Evolutionary conservation across 2,329 filamentous ascomycete species (phyloP).

Genomic region (Immersiporthe knoxdaviesiana): DNA sequence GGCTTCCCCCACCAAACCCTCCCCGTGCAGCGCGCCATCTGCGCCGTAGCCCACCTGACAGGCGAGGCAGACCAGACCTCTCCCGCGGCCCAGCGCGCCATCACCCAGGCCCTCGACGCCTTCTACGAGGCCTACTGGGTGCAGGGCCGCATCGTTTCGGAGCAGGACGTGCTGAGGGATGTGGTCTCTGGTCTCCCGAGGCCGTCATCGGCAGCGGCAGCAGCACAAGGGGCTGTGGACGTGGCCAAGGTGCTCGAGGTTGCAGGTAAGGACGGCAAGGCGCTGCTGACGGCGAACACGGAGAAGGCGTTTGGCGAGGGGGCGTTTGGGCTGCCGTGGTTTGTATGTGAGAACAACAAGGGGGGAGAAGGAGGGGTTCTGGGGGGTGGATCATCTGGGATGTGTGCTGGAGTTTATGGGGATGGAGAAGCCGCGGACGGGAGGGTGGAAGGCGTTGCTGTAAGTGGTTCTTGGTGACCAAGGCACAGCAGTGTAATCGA

Average conservation of each 20-base stretch:
- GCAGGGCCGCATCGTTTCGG: constrained; percentile 35
- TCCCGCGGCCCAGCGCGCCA: constrained; percentile 16
- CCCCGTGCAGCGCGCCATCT: constrained; percentile 41
- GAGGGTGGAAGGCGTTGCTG: constrained; percentile 41
- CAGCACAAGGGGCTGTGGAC: too few relatives aligned
- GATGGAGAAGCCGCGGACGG: constrained; percentile 34
- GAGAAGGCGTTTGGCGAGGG: constrained; percentile 41
- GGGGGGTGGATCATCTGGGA: constrained; percentile 45
- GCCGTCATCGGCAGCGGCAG: constrained; percentile 21
- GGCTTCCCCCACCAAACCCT: constrained; percentile 44
- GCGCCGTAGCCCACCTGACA: constrained; percentile 34
- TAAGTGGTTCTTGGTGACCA: constrained; percentile 27
- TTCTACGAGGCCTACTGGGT: constrained; percentile 42
- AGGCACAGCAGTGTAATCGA: not conserved
- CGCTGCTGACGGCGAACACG: constrained; percentile 39
- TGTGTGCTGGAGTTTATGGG: constrained; percentile 42
- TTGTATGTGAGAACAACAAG: constrained; percentile 40
- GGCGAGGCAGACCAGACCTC: constrained; percentile 27
- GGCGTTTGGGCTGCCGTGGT: constrained; percentile 46
- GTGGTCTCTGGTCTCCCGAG: constrained; percentile 33
- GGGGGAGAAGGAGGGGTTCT: constrained; percentile 43
- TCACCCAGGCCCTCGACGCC: constrained; percentile 39
- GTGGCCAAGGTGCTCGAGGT: constrained; percentile 36
- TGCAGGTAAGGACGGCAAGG: constrained; percentile 37
- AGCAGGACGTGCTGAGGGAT: constrained; percentile 36